Base-by-base conservation (phyloP, 2,329 filamentous ascomycete species). In the Exophiala sp. region DNA sequence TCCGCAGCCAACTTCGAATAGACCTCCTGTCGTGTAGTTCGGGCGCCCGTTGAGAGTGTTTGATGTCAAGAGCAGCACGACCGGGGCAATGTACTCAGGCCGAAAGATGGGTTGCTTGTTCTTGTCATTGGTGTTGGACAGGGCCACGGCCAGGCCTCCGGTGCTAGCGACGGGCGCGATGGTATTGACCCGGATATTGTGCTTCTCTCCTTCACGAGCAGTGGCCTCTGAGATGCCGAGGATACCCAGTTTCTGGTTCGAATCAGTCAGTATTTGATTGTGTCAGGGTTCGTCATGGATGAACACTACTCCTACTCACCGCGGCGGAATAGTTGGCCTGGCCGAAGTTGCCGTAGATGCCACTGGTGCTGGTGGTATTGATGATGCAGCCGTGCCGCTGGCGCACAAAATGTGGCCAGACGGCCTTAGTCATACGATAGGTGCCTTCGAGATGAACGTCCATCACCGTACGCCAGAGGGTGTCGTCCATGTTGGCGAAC, bases 281-380 rank as follows among this genome's bases (percentile, higher is more conserved):
- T 18, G 16, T 18, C 16, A 18, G 16, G 16, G 16, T 18, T 18
- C 16, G 16, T 20, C 9, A 24, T 9, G 48, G 42, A 43, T 35
- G 33, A 18, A 8, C n/a, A 12, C 14, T 11, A 33, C 40, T 46
- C 12, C 33, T 58, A 47, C 84, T 77, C 79, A 88, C 85, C 53
- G 89, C 88, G 54, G 91, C 89, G 58, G 94, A 82, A 72, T 99
- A 97, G 81, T 99, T 97, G 66, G 92, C 89, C 75, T 99, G 94
- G 60, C 94, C 94, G 70, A 97, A 99, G 82, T 96, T 97, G 65
- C 94, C 94, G 71, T 99, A 99, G 72, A 97, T 95, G 74, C 94
- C 94, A 65, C 88, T 94, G 43, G 94, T 96, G 32, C 89, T 95
- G 35, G 94, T 91, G 46, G 92, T 99, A 80, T 99, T 99, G 68